A percentile compares a stretch with the other conserved stretches of the same genome.
Evolutionary conservation across 345 rosid species (phyloP).

Genomic region (Aquilaria malaccensis): DNA sequence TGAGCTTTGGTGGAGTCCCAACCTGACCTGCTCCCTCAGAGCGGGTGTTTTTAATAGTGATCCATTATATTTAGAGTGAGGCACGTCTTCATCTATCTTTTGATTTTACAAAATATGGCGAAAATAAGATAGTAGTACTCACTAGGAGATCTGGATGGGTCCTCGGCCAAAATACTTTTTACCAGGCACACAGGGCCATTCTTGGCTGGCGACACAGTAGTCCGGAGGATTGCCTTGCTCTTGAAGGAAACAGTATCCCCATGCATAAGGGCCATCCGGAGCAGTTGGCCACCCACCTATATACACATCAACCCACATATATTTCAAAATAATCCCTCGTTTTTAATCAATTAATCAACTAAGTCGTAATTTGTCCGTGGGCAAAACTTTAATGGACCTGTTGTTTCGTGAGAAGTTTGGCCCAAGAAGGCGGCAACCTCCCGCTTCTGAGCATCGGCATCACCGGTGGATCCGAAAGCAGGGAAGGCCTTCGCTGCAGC

Average conservation of each 20-base stretch:
- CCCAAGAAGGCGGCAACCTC: constrained; percentile 35
- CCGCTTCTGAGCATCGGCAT: constrained; percentile 16
- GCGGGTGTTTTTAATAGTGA: background rate
- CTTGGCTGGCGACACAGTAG: constrained; percentile 5
- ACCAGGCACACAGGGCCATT: constrained; percentile 51
- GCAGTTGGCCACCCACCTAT: constrained; percentile 53
- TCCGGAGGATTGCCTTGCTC: constrained; percentile 9
- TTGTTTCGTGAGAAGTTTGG: constrained; percentile 35
- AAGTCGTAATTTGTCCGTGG: too few species aligned
- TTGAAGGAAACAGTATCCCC: constrained; percentile 46
- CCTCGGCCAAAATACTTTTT: constrained; percentile 54
- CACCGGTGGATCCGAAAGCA: constrained; percentile 29
- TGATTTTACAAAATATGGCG: background rate
- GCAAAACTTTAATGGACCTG: constrained; percentile 12
- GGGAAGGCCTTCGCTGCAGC: constrained; percentile 17
- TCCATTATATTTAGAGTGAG: background rate
- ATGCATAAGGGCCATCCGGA: constrained; percentile 51
- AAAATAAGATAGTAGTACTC: constrained; percentile 6
- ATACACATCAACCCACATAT: background rate
- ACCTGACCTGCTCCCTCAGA: too few species aligned
- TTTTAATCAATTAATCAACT: too few species aligned
- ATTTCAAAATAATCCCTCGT: too few species aligned
- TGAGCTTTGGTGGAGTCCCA: too few species aligned
- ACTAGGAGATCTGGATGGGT: constrained; percentile 54
- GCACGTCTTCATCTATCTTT: too few species aligned